Evolutionary conservation across 768 basidiomycete species (phyloP).

Genomic region (Ramaria sp.): DNA sequence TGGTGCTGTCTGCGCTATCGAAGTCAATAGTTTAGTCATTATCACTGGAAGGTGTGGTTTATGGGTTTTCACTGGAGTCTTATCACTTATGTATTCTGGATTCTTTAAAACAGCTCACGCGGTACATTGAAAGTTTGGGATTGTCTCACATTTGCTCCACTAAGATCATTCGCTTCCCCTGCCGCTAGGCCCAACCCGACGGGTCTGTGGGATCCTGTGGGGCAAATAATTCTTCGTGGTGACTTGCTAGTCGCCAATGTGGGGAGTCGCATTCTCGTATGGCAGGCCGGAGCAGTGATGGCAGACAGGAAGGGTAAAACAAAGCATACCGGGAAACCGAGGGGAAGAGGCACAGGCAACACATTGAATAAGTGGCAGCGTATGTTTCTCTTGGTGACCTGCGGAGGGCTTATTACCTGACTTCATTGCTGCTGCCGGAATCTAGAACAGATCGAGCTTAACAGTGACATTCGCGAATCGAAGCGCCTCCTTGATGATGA

Average conservation of each 20-base stretch:
- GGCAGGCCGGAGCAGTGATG: slow-evolving; percentile 45
- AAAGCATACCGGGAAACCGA: slow-evolving; percentile 16
- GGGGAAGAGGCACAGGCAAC: slow-evolving; percentile 13
- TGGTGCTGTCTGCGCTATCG: slow-evolving; percentile 51
- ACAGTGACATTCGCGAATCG: slow-evolving; percentile 53
- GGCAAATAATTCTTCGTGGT: slow-evolving; percentile 43
- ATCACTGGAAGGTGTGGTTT: slow-evolving; percentile 37
- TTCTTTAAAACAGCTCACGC: slow-evolving; percentile 27
- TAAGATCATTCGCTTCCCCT: slow-evolving; percentile 46
- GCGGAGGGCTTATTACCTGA: neutral
- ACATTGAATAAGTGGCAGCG: slow-evolving; percentile 26
- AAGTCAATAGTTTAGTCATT: slow-evolving; percentile 48
- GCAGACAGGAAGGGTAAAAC: slow-evolving; percentile 15
- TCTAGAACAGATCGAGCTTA: slow-evolving; percentile 53
- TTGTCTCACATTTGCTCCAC: slow-evolving; percentile 43
- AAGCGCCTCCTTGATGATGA: slow-evolving; percentile 41
- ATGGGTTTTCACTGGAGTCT: neutral
- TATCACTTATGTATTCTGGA: neutral
- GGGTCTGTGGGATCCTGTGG: slow-evolving; percentile 32
- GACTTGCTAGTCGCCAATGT: slow-evolving; percentile 49
- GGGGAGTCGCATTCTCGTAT: slow-evolving; percentile 53
- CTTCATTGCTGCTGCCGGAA: neutral
- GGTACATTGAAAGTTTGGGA: slow-evolving; percentile 58
- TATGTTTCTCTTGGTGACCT: slow-evolving; percentile 16
- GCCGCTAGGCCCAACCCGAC: slow-evolving; percentile 19